Base-by-base conservation (phyloP, 768 basidiomycete species). In the Boletus fagicola region DNA sequence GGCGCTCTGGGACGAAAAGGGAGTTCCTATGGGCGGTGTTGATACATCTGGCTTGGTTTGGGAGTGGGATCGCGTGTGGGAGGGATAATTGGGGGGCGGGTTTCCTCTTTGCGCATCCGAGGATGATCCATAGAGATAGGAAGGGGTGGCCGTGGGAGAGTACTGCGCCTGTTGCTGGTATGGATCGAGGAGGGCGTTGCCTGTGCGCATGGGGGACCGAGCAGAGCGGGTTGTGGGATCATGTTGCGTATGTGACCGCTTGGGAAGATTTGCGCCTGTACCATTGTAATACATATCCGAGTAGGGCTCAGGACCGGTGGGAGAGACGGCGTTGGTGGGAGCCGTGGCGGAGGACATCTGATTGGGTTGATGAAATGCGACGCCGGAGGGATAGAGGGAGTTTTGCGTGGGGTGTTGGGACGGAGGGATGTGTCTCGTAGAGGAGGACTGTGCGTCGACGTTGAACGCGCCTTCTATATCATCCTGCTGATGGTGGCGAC, bases 401-500 rank as follows among this genome's bases (percentile, higher is more conserved):
- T 73, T 77, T 33, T 68, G 61, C 5, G 61, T 59, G 53, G 80
- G 82, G 20, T 75, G 70, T 57, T 78, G 76, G 43, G 80, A 54
- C 1, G 61, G 15, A 15, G 67, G 65, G 51, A 67, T 70, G 49
- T 62, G 69, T 16, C 62, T 65, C 5, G 70, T 44, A 26, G 64
- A 9, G 38, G 66, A 10, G 22, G 59, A 33, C 49, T 71, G 69
- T 5, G 53, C 30, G 59, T 76, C 76, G 50, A 72, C 71, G 72
- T 71, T 69, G 63, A 77, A 77, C 56, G 79, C 78, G 57, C 78
- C 76, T 58, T 89, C 87, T 43, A 88, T 73, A 75, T 88, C 87
- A 61, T 88, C 87, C 55, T 80, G 81, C 60, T 84, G 79, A 70
- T 86, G 87, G 66, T 85, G 87, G 64, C 86, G 84, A 61, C 86